Conservation (phyloP, 129 eudicot genomes). For the Gnaphalium uliginosum region DNA sequence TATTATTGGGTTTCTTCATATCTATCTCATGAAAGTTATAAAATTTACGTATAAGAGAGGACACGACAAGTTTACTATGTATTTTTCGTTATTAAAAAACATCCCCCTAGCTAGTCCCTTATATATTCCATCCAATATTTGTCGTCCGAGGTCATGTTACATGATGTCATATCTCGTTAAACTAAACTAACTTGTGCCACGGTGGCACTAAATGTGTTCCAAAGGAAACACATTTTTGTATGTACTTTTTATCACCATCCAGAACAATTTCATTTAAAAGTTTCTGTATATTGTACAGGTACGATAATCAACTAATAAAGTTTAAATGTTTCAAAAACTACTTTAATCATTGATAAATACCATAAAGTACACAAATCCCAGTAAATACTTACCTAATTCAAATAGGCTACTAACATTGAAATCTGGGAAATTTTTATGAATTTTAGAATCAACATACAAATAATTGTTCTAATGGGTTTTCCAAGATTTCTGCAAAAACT, state of each 20-base stretch:
- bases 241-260: not conserved
- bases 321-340: not conserved
- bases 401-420: not conserved
- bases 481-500: conserved; percentile 11
- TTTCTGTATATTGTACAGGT: no score
- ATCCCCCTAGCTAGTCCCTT: not conserved
- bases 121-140: not conserved
- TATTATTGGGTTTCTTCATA: conserved; percentile 55
- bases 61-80: conserved; percentile 36
- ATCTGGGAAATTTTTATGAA: not conserved
- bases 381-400: not conserved
- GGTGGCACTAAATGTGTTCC: not conserved
- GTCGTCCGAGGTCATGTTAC: not conserved
- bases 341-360: not conserved
- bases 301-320: not conserved
- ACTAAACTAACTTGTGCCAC: conserved; percentile 2
- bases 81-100: conserved; percentile 3
- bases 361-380: conserved; percentile 10
- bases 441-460: conserved; percentile 10
- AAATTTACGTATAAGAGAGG: conserved; percentile 29
- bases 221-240: not conserved
- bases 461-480: conserved; percentile 15
- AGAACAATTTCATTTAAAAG: no score
- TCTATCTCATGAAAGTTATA: conserved; percentile 23
- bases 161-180: not conserved